Conservation (phyloP, 176 grass and related monocot genomes). For the Zoysia japonica region DNA sequence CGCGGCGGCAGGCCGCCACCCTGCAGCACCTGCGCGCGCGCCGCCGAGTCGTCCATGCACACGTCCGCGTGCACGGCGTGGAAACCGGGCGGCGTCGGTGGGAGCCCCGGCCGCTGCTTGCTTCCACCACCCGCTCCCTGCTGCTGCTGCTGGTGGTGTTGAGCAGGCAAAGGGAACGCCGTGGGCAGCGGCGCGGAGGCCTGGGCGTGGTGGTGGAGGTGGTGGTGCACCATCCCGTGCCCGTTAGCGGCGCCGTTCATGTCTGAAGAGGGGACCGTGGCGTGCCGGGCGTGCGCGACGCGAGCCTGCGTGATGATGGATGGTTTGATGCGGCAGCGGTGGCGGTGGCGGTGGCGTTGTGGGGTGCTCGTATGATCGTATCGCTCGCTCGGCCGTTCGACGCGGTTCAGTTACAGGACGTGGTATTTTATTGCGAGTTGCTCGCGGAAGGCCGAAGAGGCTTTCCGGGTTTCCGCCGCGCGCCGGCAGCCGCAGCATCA, state of each 20-base stretch:
- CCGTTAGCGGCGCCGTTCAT: slow-evolving; percentile 63
- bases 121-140: background rate
- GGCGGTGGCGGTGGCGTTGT: background rate
- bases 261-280: background rate
- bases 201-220: slow-evolving; percentile 26
- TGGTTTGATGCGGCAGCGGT: background rate
- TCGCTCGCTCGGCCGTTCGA: slow-evolving; percentile 24
- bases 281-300: background rate
- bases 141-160: background rate
- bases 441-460: slow-evolving; percentile 4
- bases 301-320: background rate
- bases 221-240: slow-evolving; percentile 60
- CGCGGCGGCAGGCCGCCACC: slow-evolving; percentile 46
- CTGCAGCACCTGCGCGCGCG: background rate
- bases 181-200: background rate
- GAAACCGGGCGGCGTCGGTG: slow-evolving; percentile 47
- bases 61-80: slow-evolving; percentile 48
- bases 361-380: background rate
- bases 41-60: slow-evolving; percentile 57
- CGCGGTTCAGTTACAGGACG: slow-evolving; percentile 43
- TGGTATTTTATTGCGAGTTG: slow-evolving; percentile 42
- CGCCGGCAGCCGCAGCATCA: slow-evolving; percentile 40
- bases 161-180: background rate
- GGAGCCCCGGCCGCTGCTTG: slow-evolving; percentile 52
- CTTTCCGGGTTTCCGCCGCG: slow-evolving; percentile 41